Evolutionary conservation across 2,329 filamentous ascomycete genomes (phyloP), one percentile per base, ranked within the genome.

Genomic region (Stylonectria norvegica): DNA sequence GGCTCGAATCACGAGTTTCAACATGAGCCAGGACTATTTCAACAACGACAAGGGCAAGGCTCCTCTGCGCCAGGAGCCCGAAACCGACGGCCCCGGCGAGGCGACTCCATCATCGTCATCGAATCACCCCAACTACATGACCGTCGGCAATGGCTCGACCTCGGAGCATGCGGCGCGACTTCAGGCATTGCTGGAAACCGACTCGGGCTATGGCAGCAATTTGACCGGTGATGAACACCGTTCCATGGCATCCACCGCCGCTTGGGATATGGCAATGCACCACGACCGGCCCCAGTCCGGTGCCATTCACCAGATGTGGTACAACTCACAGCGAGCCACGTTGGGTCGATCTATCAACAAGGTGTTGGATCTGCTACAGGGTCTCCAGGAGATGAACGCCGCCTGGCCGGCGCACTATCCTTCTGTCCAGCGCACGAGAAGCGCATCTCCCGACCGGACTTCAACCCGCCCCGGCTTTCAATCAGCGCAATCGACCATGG

Each of bases 341-440:
- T 79, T 98, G n/a, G 88, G 81, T 30, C 85, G 90, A 44, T 86
- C 89, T 11, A 96, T 98, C 60, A 86, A 83, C 58, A 81, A 83
- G 53, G 91, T 90, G 7, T 80, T 96, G 42, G 89, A 96, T 45
- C 80, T 89, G 2, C 69, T 98, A 50, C 84, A 85, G 62, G 81
- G 80, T 44, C 76, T 98, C 42, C 90, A 95, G 64, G 78, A 90
- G 48, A 93, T 88, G 76, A 98, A 98, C 59, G 71, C 84, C 11
- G 79, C 83, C 58, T 97, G 93, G 93, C 93, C 93, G 1, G 91
- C 90, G 20, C 87, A 94, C 61, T 98, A 98, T 62, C 93, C 93
- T 38, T 88, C 90, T 2, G 83, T 91, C 3, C 83, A 89, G 59
- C 74, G 81, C 49, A 61, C 78, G 22, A 74, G 78, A 45, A 54